These are phyloP conservation scores for Tulasnella sp. DNA, from an alignment of 768 basidiomycete genomes.

Conservation along the genomic window DNA sequence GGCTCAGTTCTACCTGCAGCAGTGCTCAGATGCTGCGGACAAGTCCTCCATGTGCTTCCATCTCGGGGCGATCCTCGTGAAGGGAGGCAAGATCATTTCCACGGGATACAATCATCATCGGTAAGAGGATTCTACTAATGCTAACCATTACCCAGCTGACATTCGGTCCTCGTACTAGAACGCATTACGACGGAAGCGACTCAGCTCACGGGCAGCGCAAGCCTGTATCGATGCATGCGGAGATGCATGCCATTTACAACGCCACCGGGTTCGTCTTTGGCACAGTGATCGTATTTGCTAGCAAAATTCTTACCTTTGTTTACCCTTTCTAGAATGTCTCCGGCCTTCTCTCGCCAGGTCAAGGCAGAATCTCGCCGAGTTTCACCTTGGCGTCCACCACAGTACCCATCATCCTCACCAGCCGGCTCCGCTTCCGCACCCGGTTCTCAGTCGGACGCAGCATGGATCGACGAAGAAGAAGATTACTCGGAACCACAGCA, in stretches of 20 bases:
- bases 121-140: neutral
- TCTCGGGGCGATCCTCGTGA: slow-evolving; percentile 42
- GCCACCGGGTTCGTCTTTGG: slow-evolving; percentile 32
- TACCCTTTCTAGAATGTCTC: slow-evolving; percentile 14
- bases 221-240: slow-evolving; percentile 48
- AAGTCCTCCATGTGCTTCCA: slow-evolving; percentile 27
- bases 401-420: neutral
- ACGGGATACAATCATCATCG: slow-evolving; percentile 52
- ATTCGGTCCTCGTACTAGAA: slow-evolving; percentile 30
- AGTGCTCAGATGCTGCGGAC: slow-evolving; percentile 25
- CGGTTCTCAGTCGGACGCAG: slow-evolving; percentile 9
- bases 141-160: neutral
- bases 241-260: slow-evolving; percentile 58
- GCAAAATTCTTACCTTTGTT: neutral
- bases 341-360: slow-evolving; percentile 18
- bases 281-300: neutral
- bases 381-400: slow-evolving; percentile 8
- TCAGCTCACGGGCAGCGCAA: slow-evolving; percentile 35
- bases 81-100: slow-evolving; percentile 54
- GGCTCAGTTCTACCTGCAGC: slow-evolving; percentile 26
- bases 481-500: neutral
- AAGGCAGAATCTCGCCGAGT: slow-evolving; percentile 13
- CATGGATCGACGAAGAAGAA: slow-evolving; percentile 19
- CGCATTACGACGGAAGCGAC: slow-evolving; percentile 50
- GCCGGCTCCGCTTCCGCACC: neutral